Evolutionary conservation across 2,329 filamentous ascomycete genomes (phyloP).

Genomic region (Mycosphaerella sp.): DNA sequence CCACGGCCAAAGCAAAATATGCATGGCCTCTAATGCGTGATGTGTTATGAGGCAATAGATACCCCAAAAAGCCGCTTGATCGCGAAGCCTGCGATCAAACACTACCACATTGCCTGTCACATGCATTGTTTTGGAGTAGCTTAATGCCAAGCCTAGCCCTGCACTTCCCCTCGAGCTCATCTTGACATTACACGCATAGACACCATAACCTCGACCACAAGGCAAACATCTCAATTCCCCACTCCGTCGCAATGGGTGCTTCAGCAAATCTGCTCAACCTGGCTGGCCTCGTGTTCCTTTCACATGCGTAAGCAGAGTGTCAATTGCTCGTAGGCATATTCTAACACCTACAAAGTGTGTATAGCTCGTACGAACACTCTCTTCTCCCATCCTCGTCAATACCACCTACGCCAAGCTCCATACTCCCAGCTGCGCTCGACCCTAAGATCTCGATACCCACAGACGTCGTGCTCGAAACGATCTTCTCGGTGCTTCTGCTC

Average conservation of each 20-base stretch:
- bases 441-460: constrained; percentile 54
- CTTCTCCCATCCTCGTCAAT: constrained; percentile 52
- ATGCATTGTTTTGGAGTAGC: neutral
- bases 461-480: constrained; percentile 82
- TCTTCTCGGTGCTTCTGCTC: constrained; percentile 73
- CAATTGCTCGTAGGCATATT: constrained; percentile 10
- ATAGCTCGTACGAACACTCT: constrained; percentile 91
- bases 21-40: neutral
- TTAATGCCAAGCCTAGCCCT: neutral
- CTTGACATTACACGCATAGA: neutral
- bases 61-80: neutral
- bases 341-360: constrained; percentile 59
- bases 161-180: neutral
- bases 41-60: constrained; percentile 6
- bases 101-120: neutral
- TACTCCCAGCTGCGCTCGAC: constrained; percentile 32
- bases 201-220: neutral
- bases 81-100: neutral
- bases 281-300: constrained; percentile 70
- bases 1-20: neutral
- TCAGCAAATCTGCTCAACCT: constrained; percentile 64
- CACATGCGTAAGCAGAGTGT: constrained; percentile 68
- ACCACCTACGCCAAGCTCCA: constrained; percentile 31
- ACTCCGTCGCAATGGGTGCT: constrained; percentile 56
- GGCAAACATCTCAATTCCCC: neutral